A percentile compares a stretch with the other conserved stretches of the same genome.
These are phyloP conservation scores for Musa itinerans DNA, from an alignment of 176 grass and related monocot species.

Conservation along the genomic window DNA sequence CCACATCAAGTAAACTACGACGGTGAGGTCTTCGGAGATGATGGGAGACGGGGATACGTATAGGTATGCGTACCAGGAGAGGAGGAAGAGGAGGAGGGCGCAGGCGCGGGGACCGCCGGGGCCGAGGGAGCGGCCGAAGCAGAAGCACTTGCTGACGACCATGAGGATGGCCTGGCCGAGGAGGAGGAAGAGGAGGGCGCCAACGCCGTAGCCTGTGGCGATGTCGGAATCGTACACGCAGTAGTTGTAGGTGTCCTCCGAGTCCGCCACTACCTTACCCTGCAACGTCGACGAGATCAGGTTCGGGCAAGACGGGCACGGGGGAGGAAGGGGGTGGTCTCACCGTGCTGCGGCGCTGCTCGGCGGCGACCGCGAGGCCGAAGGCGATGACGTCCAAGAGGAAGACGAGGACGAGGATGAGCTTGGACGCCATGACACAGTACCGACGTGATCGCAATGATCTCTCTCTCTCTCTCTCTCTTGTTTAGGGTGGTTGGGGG, in stretches of 20 bases:
- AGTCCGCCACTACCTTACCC: constrained; percentile 6
- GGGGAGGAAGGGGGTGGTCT: not conserved
- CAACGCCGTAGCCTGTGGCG: constrained; percentile 18
- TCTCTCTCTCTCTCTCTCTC: not conserved
- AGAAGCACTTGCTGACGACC: constrained; percentile 9
- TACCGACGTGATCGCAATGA: not conserved
- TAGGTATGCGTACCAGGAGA: not conserved
- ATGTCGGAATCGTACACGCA: constrained; percentile 18
- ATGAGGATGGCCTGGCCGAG: constrained; percentile 10
- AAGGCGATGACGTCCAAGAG: constrained; percentile 74
- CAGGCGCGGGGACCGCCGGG: constrained; percentile 7
- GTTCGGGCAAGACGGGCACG: not conserved
- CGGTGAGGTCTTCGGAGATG: too few species aligned
- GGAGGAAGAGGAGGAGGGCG: constrained; percentile 8
- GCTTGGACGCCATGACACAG: constrained; percentile 41
- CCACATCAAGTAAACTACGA: not conserved
- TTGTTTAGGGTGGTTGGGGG: constrained; percentile 7
- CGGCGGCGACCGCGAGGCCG: constrained; percentile 78
- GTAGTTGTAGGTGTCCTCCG: constrained; percentile 11
- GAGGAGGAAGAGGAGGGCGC: constrained; percentile 14
- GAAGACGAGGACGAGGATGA: constrained; percentile 57
- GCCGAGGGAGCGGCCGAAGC: not conserved
- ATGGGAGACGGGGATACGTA: too few species aligned
- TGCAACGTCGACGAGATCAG: not conserved
- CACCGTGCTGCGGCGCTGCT: constrained; percentile 83